Base-by-base conservation (phyloP, 148 eudicot species). In the Cornus suecica region DNA sequence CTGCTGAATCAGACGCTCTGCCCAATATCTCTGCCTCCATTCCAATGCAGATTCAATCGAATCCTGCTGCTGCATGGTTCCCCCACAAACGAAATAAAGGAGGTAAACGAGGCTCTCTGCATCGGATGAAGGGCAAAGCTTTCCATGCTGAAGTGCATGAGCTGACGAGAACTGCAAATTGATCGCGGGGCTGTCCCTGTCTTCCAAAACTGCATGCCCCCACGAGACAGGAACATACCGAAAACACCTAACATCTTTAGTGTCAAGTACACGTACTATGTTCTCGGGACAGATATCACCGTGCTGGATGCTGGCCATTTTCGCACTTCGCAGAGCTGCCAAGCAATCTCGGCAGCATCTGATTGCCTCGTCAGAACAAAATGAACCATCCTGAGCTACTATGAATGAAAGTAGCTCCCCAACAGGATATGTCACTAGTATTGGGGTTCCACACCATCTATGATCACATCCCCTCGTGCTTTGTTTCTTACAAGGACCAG, bases 141-240 rank as follows among this genome's bases (percentile, higher is more conserved):
- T 92, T 70, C 97, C 97, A 14, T 92, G 87, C 69, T 92, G 94
- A 76, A 92, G 90, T 2, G 94, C 89, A 41, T 90, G 85, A 25
- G 92, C 79, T 5, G 97, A 90, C 5, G 97, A 92, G 80, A 92
- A 92, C 51, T 83, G 82, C 68, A 92, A 42, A 62, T 92, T 92
- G 48, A 92, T 81, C 10, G 91, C 86, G 0, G 97, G 92, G 72
- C 97, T 81, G 52, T 92, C 97, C 69, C 92, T 84, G 15, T 92
- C 97, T 76, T 92, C 97, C 71, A 92, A 80, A 45, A 90, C 89
- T 2, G 97, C 97, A 61, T 88, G 84, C 2, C 97, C 97, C 97
- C 97, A 92, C 5, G 91, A 84, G 22, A 90, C 77, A 0, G 87
- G 84, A 30, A 90, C 84, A 48, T 86, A 88, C 16, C 77, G 78